These are phyloP conservation scores for Trichaptum fuscoviolaceum DNA, from an alignment of 768 basidiomycete species.

Conservation along the genomic window DNA sequence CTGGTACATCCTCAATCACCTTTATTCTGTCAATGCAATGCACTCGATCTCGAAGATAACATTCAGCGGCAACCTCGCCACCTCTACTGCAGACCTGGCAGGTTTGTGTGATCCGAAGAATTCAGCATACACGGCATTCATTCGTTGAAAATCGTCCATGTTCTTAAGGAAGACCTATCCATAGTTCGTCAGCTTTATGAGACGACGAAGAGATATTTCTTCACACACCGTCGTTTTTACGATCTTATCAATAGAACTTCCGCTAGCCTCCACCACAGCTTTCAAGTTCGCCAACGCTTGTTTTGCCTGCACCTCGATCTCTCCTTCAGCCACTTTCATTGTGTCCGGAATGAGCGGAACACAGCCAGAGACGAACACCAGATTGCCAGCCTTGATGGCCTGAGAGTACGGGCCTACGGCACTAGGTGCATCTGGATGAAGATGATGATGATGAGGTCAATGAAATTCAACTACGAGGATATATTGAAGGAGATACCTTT, in stretches of 20 bases:
- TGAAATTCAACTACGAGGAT: background rate
- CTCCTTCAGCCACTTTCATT: slow-evolving; percentile 65
- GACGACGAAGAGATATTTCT: background rate
- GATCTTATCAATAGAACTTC: slow-evolving; percentile 72
- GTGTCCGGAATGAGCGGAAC: slow-evolving; percentile 76
- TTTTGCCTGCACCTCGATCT: slow-evolving; percentile 73
- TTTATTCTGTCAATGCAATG: slow-evolving; percentile 52
- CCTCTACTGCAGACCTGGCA: slow-evolving; percentile 89
- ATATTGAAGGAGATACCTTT: background rate
- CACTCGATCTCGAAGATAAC: slow-evolving; percentile 91
- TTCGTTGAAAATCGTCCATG: slow-evolving; percentile 83
- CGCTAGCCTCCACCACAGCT: slow-evolving; percentile 77
- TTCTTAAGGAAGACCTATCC: slow-evolving; percentile 82
- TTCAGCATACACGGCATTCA: slow-evolving; percentile 77
- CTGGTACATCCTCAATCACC: too few relatives aligned
- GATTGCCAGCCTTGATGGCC: slow-evolving; percentile 75
- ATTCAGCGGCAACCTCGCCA: slow-evolving; percentile 81
- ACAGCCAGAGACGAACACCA: slow-evolving; percentile 87
- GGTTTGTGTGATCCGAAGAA: slow-evolving; percentile 92
- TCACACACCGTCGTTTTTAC: slow-evolving; percentile 83
- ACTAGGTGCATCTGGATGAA: slow-evolving; percentile 58
- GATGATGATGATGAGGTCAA: background rate
- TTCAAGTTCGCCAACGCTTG: slow-evolving; percentile 86
- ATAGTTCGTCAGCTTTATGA: background rate
- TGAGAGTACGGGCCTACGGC: slow-evolving; percentile 88